phyloP scores from a whole-genome alignment of 2,329 filamentous ascomycete genomes.

The Amauroascus niger region DNA sequence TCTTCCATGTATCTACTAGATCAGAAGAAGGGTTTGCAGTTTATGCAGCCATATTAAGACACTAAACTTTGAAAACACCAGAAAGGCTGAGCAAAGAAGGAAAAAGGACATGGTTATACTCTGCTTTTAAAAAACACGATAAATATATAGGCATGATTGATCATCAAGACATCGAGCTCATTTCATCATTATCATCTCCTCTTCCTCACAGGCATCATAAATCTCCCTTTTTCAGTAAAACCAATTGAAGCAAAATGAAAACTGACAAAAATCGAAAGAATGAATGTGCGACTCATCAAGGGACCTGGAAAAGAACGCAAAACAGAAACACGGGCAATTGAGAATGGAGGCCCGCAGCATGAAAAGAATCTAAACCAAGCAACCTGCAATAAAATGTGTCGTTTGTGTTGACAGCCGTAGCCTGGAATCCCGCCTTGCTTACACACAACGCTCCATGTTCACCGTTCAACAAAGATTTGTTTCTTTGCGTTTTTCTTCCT shows the following conservation, averaged over 20 bases:
- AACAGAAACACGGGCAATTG: too few species aligned
- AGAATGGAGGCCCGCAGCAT: too few species aligned
- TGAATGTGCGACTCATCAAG: too few species aligned
- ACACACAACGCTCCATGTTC: background rate
- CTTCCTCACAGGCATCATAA: background rate
- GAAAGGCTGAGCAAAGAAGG: background rate
- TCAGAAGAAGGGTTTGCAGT: too few species aligned
- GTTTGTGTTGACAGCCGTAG: too few species aligned
- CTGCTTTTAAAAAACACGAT: background rate
- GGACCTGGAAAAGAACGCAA: too few species aligned
- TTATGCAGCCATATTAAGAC: too few species aligned
- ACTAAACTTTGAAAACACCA: too few species aligned
- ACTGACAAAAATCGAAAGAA: background rate
- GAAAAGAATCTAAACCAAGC: too few species aligned
- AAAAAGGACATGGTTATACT: background rate
- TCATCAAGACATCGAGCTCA: background rate
- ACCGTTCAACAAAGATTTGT: conserved; percentile 6
- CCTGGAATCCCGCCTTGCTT: background rate
- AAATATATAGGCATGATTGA: background rate
- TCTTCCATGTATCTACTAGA: background rate
- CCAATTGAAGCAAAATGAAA: background rate
- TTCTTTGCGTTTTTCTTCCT: conserved; percentile 32
- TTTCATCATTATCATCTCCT: background rate
- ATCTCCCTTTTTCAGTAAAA: background rate
- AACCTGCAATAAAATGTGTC: too few species aligned